Percentiles rank a stretch among this genome's conserved stretches.
Evolutionary conservation across 331 rosid species (phyloP).

Genomic region (Rosa hybrid): DNA sequence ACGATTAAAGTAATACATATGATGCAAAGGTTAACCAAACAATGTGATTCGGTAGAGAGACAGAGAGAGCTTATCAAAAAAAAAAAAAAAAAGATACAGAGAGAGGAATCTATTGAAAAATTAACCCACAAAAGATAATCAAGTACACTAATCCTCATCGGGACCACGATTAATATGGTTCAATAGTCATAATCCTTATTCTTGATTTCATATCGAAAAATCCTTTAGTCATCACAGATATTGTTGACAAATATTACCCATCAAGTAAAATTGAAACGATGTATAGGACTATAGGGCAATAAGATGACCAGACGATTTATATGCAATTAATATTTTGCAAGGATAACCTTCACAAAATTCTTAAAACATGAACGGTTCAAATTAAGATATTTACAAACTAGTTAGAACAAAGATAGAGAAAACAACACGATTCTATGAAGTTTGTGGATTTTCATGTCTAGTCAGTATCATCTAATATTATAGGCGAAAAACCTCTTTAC

Average conservation of each 20-base stretch:
- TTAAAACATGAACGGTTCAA: background rate
- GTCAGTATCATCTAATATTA: conserved; percentile 26
- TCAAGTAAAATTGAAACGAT: no score
- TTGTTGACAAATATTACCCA: no score
- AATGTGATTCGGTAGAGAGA: background rate
- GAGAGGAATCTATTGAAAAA: background rate
- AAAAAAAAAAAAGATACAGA: background rate
- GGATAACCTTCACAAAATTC: no score
- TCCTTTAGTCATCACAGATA: background rate
- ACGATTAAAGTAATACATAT: background rate
- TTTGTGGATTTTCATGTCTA: conserved; percentile 18
- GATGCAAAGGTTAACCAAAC: background rate
- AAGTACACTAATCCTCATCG: background rate
- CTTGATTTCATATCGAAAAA: background rate
- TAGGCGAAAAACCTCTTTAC: conserved; percentile 9
- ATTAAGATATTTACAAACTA: conserved; percentile 29
- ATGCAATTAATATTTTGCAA: no score
- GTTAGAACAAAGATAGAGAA: background rate
- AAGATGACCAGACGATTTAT: no score
- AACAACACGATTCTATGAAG: background rate
- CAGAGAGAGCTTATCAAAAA: background rate
- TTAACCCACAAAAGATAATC: background rate
- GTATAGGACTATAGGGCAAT: no score
- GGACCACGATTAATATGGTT: background rate
- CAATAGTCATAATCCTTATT: background rate